phyloP scores from a whole-genome alignment of 176 grass and related monocot genomes.

The Coix lacrymajobi region DNA sequence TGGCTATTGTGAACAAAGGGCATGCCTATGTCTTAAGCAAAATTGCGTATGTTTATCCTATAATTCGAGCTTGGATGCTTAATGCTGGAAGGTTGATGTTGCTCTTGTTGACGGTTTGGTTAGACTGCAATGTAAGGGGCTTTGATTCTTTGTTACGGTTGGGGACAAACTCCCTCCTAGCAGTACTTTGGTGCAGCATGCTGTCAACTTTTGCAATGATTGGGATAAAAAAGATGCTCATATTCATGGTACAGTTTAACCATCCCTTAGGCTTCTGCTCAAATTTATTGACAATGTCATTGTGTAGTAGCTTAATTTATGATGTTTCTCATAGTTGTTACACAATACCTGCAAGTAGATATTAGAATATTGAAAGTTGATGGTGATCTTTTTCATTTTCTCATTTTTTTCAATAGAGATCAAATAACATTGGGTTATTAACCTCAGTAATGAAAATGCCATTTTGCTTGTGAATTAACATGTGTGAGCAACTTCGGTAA shows the following conservation, averaged over 20 bases:
- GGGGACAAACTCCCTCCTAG: slow-evolving; percentile 86
- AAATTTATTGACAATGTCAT: not conserved
- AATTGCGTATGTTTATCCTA: slow-evolving; percentile 52
- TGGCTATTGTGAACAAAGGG: slow-evolving; percentile 44
- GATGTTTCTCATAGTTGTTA: not conserved
- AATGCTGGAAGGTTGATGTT: slow-evolving; percentile 72
- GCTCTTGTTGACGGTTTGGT: slow-evolving; percentile 74
- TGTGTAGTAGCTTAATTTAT: not conserved
- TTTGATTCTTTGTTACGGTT: slow-evolving; percentile 82
- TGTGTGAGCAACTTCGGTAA: not conserved
- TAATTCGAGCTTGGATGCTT: slow-evolving; percentile 59
- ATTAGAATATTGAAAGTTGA: not conserved
- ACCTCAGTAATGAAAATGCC: not conserved
- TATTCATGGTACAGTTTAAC: slow-evolving; percentile 54
- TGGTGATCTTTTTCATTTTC: not conserved
- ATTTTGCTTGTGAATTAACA: slow-evolving; percentile 6
- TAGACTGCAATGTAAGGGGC: slow-evolving; percentile 87
- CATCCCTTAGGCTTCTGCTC: slow-evolving; percentile 25
- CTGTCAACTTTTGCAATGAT: slow-evolving; percentile 85
- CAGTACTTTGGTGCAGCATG: slow-evolving; percentile 79
- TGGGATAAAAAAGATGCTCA: slow-evolving; percentile 71
- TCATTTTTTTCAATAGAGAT: not conserved
- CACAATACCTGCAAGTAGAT: not conserved
- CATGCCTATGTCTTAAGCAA: slow-evolving; percentile 48
- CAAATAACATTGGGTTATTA: not conserved